Percentiles rank a stretch among this genome's conserved stretches.
Conservation (phyloP, 108 stramenopile genomes). For the Cyclotella cryptica region DNA sequence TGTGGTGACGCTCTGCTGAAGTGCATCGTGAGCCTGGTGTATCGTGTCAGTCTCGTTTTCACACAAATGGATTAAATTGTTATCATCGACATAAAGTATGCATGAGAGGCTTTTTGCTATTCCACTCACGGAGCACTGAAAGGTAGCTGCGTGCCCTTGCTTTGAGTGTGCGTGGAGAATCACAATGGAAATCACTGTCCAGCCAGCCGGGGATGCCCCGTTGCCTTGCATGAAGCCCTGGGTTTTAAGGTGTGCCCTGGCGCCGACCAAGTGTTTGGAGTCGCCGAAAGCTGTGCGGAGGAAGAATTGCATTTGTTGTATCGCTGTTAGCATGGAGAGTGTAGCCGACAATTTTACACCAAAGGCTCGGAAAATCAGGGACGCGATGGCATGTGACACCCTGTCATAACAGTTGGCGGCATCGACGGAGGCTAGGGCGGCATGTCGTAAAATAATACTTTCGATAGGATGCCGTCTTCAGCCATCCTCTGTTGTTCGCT, state of each 20-base stretch:
- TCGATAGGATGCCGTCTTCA: slow-evolving; percentile 16
- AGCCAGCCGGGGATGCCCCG: background rate
- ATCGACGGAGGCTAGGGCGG: slow-evolving; percentile 14
- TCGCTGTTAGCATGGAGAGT: slow-evolving; percentile 1
- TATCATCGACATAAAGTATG: slow-evolving; percentile 6
- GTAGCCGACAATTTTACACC: background rate
- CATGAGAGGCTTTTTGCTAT: background rate
- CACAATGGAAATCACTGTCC: slow-evolving; percentile 13
- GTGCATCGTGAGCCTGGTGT: background rate
- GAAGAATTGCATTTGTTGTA: slow-evolving; percentile 25
- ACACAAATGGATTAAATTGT: slow-evolving; percentile 3
- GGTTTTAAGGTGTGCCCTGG: slow-evolving; percentile 1
- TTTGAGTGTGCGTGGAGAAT: slow-evolving; percentile 7
- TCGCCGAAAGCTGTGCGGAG: slow-evolving; percentile 9
- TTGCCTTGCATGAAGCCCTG: slow-evolving; percentile 22
- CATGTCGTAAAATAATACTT: slow-evolving; percentile 10
- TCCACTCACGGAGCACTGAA: background rate
- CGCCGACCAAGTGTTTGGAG: slow-evolving; percentile 8
- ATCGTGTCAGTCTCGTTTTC: background rate
- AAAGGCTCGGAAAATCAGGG: slow-evolving; percentile 8
- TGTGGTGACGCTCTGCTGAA: background rate
- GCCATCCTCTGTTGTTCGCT: slow-evolving; percentile 12
- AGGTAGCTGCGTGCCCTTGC: slow-evolving; percentile 6
- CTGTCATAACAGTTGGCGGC: slow-evolving; percentile 29
- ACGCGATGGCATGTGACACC: slow-evolving; percentile 16